phyloP scores from a whole-genome alignment of 305 asterid species.

The Andrographis paniculata region DNA sequence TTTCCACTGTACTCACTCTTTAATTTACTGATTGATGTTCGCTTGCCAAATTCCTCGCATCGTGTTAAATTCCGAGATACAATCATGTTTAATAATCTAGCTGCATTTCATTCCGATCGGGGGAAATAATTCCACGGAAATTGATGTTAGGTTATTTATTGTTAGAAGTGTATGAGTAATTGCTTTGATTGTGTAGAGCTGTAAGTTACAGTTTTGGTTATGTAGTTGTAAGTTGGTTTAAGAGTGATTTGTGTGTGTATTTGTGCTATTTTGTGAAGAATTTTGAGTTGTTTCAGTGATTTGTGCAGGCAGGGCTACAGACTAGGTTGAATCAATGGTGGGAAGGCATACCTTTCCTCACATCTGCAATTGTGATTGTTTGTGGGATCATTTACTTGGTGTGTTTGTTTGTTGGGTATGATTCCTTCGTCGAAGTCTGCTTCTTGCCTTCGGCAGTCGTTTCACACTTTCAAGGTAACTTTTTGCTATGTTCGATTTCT shows the following conservation, averaged over 20 bases:
- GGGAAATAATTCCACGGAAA: no score
- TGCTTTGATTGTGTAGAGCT: no score
- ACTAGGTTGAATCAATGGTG: conserved; percentile 89
- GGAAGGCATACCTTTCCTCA: conserved; percentile 85
- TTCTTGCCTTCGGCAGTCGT: conserved; percentile 79
- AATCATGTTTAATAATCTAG: no score
- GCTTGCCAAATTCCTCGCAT: conserved; percentile 4
- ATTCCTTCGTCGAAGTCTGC: conserved; percentile 81
- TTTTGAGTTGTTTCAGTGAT: conserved; percentile 19
- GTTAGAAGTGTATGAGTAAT: no score
- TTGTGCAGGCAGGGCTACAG: conserved; percentile 61
- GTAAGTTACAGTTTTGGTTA: no score
- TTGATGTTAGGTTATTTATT: no score
- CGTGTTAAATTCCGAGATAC: no score
- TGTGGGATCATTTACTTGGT: conserved; percentile 79
- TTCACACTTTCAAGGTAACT: conserved; percentile 86
- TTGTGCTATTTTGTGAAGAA: background rate
- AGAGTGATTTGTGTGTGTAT: background rate
- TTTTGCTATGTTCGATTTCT: no score
- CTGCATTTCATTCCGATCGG: no score
- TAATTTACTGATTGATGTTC: background rate
- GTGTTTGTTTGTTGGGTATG: conserved; percentile 83
- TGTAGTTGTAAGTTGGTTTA: conserved; percentile 7
- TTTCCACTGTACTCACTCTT: conserved; percentile 17
- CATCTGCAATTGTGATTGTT: conserved; percentile 58